Evolutionary conservation across 1,284 basidiomycete species (phyloP).

Genomic region (Sanghuangporus baumii): DNA sequence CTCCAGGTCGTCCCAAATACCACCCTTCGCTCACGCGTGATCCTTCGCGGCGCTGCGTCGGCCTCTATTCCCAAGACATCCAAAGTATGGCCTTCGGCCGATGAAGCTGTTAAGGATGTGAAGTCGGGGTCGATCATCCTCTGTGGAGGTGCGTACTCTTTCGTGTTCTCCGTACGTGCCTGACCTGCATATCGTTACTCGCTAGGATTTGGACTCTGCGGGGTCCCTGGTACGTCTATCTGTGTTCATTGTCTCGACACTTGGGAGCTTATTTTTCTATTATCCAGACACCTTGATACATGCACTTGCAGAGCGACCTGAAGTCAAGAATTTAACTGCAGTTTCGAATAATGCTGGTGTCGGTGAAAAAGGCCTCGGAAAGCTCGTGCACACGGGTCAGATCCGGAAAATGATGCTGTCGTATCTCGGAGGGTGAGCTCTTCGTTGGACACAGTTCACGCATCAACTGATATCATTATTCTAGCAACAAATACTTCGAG

Average conservation of each 20-base stretch:
- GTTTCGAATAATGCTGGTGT: conserved; percentile 91
- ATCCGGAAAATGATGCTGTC: conserved; percentile 84
- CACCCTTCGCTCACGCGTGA: not conserved
- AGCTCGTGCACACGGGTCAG: conserved; percentile 69
- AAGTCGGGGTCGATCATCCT: conserved; percentile 75
- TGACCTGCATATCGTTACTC: conserved; percentile 5
- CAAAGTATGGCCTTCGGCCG: conserved; percentile 78
- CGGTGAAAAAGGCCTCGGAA: conserved; percentile 75
- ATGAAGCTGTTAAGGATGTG: conserved; percentile 79
- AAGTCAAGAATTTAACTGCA: conserved; percentile 71
- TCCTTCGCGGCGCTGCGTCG: conserved; percentile 21
- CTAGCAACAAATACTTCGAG: conserved; percentile 75
- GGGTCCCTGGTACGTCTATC: conserved; percentile 54
- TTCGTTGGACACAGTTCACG: not conserved
- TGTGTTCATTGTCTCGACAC: not conserved
- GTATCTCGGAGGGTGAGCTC: conserved; percentile 75
- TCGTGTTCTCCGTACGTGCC: not conserved
- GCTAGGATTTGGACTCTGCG: conserved; percentile 74
- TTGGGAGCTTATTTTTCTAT: conserved; percentile 20
- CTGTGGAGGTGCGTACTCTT: conserved; percentile 61
- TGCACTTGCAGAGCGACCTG: conserved; percentile 71
- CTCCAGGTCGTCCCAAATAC: not conserved
- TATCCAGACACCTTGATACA: conserved; percentile 70
- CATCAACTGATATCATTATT: conserved; percentile 7
- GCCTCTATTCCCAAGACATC: conserved; percentile 40